Percentiles rank a stretch among this genome's conserved stretches.
phyloP scores from a whole-genome alignment of 768 basidiomycete genomes.

The Myochromella boudieri region DNA sequence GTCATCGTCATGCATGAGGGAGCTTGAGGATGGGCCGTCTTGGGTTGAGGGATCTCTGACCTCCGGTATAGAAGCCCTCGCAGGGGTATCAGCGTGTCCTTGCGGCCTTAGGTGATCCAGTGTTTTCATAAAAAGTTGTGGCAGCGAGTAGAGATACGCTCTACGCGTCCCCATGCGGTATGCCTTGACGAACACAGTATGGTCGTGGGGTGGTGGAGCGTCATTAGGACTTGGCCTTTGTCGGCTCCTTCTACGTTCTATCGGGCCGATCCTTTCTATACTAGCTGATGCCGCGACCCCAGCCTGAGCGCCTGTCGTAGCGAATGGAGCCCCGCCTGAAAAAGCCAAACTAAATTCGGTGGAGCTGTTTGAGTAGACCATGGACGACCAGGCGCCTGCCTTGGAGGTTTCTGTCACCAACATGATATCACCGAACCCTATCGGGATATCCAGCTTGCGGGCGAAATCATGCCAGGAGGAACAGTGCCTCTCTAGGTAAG shows the following conservation, averaged over 20 bases:
- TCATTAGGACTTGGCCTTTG: not conserved
- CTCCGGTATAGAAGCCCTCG: not conserved
- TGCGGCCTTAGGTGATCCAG: too few relatives aligned
- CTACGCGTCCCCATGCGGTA: constrained; percentile 10
- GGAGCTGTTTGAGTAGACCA: constrained; percentile 14
- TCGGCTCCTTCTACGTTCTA: constrained; percentile 9
- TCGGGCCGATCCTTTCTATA: constrained; percentile 6
- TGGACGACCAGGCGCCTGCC: constrained; percentile 18
- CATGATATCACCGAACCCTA: constrained; percentile 18
- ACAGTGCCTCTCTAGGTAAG: constrained; percentile 10
- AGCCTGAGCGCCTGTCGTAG: not conserved
- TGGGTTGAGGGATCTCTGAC: not conserved
- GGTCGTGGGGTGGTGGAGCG: constrained; percentile 4
- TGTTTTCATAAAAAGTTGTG: constrained; percentile 5
- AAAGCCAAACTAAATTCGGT: constrained; percentile 14
- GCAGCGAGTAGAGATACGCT: constrained; percentile 3
- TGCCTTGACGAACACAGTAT: constrained; percentile 17
- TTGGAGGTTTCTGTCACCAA: constrained; percentile 17
- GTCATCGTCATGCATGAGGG: too few relatives aligned
- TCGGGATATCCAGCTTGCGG: not conserved
- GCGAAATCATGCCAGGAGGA: constrained; percentile 18
- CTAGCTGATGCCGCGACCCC: constrained; percentile 2
- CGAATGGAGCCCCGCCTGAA: constrained; percentile 10
- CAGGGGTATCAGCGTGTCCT: not conserved
- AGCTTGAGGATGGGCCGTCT: not conserved